Evolutionary conservation across 2,329 filamentous ascomycete species (phyloP), one percentile per base, ranked within the genome.

Genomic region (Fusarium chaquense): DNA sequence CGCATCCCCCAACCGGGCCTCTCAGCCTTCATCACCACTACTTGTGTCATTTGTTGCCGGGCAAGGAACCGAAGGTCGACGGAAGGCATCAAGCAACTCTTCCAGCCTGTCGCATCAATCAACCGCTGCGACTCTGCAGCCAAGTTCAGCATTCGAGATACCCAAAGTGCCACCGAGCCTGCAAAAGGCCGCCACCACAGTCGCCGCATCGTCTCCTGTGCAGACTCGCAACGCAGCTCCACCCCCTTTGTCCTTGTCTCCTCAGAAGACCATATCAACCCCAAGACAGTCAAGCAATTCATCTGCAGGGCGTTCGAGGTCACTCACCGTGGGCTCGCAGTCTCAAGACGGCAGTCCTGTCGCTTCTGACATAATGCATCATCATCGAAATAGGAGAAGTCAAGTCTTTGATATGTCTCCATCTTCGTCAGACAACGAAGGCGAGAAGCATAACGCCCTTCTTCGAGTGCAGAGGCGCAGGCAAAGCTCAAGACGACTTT

Each of bases 331-430:
- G 38, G 95, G 95, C 11, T 98, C 96, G 16, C 93, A 97, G 79
- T 98, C 96, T 15, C 93, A 97, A 78, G 96, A 98, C 74, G 93
- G 93, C 30, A 97, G 96, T 70, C 87, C 91, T 9, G 86, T 93
- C 18, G 83, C 88, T 10, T 84, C 90, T 3, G 89, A 91, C 56
- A 87, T 92, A 53, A 86, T 93, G 57, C 88, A 91, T 44, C 88
- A 90, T 52, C 94, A 98, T 76, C 90, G 94, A 74, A 98, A 98
- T 78, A 90, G 96, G 40, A 89, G 94, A 73, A 98, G 95, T 77
- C 96, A 98, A 75, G 91, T 98, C 4, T 93, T 98, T 73, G 95
- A 98, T 78, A 92, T 98, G 81, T 99, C 96, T 4, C 96, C 96
- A 5, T 98, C 96, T 0, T 98, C 95, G 0, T 99, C 96, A 0